Evolutionary conservation across 768 basidiomycete species (phyloP), one percentile per base, ranked within the genome.

Genomic region (Rhodocollybia butyracea): DNA sequence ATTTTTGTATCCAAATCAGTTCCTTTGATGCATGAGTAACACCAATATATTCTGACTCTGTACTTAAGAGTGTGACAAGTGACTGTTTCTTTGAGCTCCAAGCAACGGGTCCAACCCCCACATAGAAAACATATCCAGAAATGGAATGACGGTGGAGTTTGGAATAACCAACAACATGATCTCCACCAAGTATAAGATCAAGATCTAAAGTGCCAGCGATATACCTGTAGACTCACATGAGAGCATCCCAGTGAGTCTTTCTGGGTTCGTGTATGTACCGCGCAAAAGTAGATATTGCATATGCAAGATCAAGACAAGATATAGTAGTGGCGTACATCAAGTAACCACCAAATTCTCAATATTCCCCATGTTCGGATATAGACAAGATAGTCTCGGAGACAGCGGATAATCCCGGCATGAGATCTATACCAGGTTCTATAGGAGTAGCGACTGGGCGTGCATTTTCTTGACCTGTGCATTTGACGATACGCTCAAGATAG

Each of bases 41-140:
- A 10, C 70, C 65, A 54, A 73, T 64, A 54, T 74, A 73, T 58
- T 76, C 70, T 10, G 70, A 64, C 55, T 74, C 71, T 2, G 63
- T 62, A 12, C 65, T 71, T 5, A 73, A 74, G 2, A 71, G 66
- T 30, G 71, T 63, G n/a, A 71, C 63, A 26, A 68, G 59, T 1
- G 60, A 46, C 50, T 76, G 74, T 47, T 63, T 63, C 57, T 68
- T 69, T 21, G 65, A 65, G 27, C 57, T 62, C 74, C 72, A 73
- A 27, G 64, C 62, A 19, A 74, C 59, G 3, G 66, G 57, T 1
- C 68, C 48, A 15, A 63, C 62, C 31, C 62, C 64, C n/a, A 69
- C 29, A 34, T 64, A 63, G 53, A 67, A 71, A 11, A 62, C 60
- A 55, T 65, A 72, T 0, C 71, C 69, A 4, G 68, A 70, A 5